Evolutionary conservation across 805 yeast species (phyloP), one percentile per base, ranked within the genome.

Genomic region (Naumovozyma baii): DNA sequence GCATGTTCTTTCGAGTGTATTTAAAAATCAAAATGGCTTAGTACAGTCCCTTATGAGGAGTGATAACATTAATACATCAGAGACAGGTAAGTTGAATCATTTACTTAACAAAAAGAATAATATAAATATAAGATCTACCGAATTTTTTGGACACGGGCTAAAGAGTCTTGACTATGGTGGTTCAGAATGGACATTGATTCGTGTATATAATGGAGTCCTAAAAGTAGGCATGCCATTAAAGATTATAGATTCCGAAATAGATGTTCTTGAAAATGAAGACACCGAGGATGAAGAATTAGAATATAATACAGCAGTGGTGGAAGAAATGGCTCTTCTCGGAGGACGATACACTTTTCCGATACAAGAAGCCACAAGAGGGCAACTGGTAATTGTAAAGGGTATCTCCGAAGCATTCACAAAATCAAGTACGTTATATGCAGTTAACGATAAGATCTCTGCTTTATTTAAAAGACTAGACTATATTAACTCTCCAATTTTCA

Each of bases 261-360:
- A 31, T 36, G 38, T 35, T 5, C 18, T 34, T 20, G 37, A 36
- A 14, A 36, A 26, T 8, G 66, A 64, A 16, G 80, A 75, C 33
- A 67, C 62, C 25, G 67, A 64, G 18, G 83, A 78, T 32, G 85
- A 79, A 40, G 54, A 61, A 3, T 20, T 40, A 1, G 39, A 41
- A 10, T 39, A 26, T 31, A 36, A 36, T 16, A 20, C 40, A 7
- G 73, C 68, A 39, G 60, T 57, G 4, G 48, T 38, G 12, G 63
- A 60, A 14, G 67, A 62, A 22, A 54, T 79, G 3, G 70, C 62
- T 49, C 45, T 87, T 1, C 69, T 83, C 33, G 78, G 85, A 35
- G 88, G 88, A 0, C 68, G 95, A 46, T 87, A 84, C 55, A 71
- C 70, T 22, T 59, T 79, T 2, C 70, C 74, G 0, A 68, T 82